These are phyloP conservation scores for Rhizopus microsporus DNA, from an alignment of 371 early-diverging fungal genomes.

Conservation along the genomic window DNA sequence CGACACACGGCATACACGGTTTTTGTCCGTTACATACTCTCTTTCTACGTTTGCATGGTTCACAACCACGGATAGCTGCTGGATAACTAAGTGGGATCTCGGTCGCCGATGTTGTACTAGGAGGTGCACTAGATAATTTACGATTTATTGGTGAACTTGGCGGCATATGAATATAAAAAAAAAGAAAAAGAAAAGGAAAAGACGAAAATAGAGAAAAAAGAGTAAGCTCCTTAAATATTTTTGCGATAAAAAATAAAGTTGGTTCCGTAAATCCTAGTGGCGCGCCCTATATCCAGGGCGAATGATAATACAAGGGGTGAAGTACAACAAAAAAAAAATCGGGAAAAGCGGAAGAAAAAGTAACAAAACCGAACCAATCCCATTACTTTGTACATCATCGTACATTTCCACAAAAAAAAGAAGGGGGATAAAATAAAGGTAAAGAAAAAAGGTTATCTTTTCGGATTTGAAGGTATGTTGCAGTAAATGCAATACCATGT, in stretches of 20 bases:
- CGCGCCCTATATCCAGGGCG: slow-evolving; percentile 14
- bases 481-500: too few species aligned
- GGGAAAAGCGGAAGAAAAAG: slow-evolving; percentile 12
- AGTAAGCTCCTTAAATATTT: neutral
- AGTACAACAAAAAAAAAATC: slow-evolving; percentile 6
- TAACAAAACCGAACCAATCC: slow-evolving; percentile 16
- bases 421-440: too few species aligned
- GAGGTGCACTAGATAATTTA: slow-evolving; percentile 29
- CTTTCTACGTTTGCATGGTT: slow-evolving; percentile 32
- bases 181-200: slow-evolving; percentile 1
- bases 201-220: neutral
- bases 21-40: slow-evolving; percentile 30
- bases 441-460: neutral
- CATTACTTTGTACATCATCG: slow-evolving; percentile 2
- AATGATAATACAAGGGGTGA: slow-evolving; percentile 20
- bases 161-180: slow-evolving; percentile 15
- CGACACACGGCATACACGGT: slow-evolving; percentile 30
- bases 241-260: neutral
- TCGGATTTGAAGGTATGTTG: neutral
- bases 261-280: slow-evolving; percentile 11
- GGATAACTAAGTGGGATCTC: slow-evolving; percentile 27
- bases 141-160: slow-evolving; percentile 26
- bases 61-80: slow-evolving; percentile 28
- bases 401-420: neutral
- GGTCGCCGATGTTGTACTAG: slow-evolving; percentile 1